Conservation (phyloP, 2,329 filamentous ascomycete genomes). For the Aspergillus neotritici region DNA sequence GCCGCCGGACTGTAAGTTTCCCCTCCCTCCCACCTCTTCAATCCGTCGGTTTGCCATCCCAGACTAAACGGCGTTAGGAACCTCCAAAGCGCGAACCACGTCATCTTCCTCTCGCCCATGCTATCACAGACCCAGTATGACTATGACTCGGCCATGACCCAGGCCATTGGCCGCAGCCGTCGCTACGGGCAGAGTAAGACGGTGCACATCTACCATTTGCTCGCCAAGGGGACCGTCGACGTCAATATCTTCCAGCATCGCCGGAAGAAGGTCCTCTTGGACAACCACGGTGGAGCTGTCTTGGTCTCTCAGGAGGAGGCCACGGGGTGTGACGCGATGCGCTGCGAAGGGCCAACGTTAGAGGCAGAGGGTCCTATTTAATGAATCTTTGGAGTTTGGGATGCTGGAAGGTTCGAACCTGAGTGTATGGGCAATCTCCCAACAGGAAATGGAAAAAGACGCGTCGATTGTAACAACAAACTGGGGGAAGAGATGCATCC, state of each 20-base stretch:
- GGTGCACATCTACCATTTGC: slow-evolving; percentile 54
- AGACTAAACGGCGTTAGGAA: slow-evolving; percentile 46
- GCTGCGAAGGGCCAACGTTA: slow-evolving; percentile 25
- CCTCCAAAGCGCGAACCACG: slow-evolving; percentile 57
- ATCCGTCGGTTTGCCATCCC: not conserved
- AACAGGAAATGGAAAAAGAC: not conserved
- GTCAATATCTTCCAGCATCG: slow-evolving; percentile 40
- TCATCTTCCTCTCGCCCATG: slow-evolving; percentile 58
- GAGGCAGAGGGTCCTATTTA: slow-evolving; percentile 23
- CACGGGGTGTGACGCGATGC: slow-evolving; percentile 5
- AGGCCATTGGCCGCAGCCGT: slow-evolving; percentile 57
- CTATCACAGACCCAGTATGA: slow-evolving; percentile 46
- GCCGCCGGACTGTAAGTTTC: slow-evolving; percentile 56
- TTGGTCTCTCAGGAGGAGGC: slow-evolving; percentile 15
- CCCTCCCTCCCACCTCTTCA: not conserved
- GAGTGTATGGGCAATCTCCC: not conserved
- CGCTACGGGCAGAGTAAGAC: slow-evolving; percentile 54
- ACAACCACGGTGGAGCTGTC: slow-evolving; percentile 17
- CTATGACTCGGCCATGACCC: slow-evolving; percentile 55
- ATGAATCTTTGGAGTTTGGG: slow-evolving; percentile 1
- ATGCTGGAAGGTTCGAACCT: not conserved
- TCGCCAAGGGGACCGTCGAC: slow-evolving; percentile 42
- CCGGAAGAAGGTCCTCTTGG: slow-evolving; percentile 24
- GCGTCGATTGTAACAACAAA: not conserved
- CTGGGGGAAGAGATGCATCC: too few relatives aligned